Conservation (phyloP, 2,329 filamentous ascomycete genomes). For the Fusarium austroafricanum region DNA sequence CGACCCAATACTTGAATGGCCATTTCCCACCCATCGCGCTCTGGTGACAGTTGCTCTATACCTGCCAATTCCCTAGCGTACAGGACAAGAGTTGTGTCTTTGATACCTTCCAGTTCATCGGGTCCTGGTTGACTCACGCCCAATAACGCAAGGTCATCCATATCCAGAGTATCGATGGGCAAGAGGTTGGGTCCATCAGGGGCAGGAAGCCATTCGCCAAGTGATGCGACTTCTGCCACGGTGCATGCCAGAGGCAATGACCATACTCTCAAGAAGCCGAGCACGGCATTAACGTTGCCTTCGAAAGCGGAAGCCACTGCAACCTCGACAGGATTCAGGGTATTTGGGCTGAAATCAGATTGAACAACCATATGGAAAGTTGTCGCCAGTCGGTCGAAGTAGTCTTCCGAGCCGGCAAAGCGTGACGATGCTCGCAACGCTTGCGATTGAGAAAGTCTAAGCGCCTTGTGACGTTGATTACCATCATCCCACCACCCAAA, state of each 20-base stretch:
- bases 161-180: conserved; percentile 75
- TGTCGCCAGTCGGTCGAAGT: conserved; percentile 77
- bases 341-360: conserved; percentile 81
- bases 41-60: conserved; percentile 60
- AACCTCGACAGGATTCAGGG: conserved; percentile 80
- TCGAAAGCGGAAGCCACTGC: conserved; percentile 85
- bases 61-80: conserved; percentile 78
- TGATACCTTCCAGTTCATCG: conserved; percentile 72
- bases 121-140: conserved; percentile 71
- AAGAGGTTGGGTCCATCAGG: conserved; percentile 57
- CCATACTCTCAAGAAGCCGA: conserved; percentile 81
- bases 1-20: conserved; percentile 85
- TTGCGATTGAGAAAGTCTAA: conserved; percentile 56
- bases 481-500: conserved; percentile 93
- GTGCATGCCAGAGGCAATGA: conserved; percentile 83
- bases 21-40: conserved; percentile 86
- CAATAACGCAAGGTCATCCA: conserved; percentile 86
- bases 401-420: conserved; percentile 70
- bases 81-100: conserved; percentile 80
- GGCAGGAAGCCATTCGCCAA: conserved; percentile 81
- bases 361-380: conserved; percentile 76
- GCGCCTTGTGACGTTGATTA: conserved; percentile 60
- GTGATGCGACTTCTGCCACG: conserved; percentile 84
- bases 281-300: conserved; percentile 79
- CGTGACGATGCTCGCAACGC: conserved; percentile 53